Evolutionary conservation across 2,329 filamentous ascomycete genomes (phyloP), one percentile per base, ranked within the genome.

Genomic region (Penicillium griseofulvum): DNA sequence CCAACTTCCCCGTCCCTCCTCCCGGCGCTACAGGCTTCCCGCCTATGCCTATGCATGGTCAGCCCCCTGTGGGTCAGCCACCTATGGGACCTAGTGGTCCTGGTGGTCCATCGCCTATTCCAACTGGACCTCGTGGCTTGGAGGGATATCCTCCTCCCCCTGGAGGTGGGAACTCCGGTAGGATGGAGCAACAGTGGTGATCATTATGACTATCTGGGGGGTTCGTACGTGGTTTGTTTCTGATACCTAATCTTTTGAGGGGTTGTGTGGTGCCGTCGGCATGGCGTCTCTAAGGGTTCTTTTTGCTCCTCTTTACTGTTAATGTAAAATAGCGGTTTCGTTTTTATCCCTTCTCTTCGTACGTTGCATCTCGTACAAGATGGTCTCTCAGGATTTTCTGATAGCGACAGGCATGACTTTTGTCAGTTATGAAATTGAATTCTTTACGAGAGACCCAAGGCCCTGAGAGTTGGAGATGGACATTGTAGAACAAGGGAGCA

Each of bases 11-110:
- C n/a, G 53, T 61, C 4, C 54, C 65, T 29, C 65, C 67, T 14
- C 67, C 66, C 2, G 66, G 65, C 16, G 61, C 56, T 43, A 56
- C 47, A 2, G 68, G 62, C 6, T 80, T 82, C 42, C 69, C 71
- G n/a, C 68, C 71, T 3, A 66, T 74, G 45, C 68, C 68, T 8
- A 66, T 74, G 45, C 68, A 67, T 8, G 65, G 62, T 31, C 68
- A 65, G 49, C 61, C 56, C 38, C 67, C 67, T 14, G 37, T 37
- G 37, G 65, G 62, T 36, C 68, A 65, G 49, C 61, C 56, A 37
- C 67, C 67, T 22, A 43, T 43, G 45, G 51, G 5, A 9, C 37
- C 51, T 11, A 44, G 51, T 36, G 51, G 44, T 22, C 51, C 51
- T 11, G 51, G 51, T 36, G 51, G 44, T 22, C 51, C 51, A 2